Percentiles rank a stretch among this genome's conserved stretches.
phyloP scores from a whole-genome alignment of 192 early-diverging fungal species.

The Dissophora ornata region DNA sequence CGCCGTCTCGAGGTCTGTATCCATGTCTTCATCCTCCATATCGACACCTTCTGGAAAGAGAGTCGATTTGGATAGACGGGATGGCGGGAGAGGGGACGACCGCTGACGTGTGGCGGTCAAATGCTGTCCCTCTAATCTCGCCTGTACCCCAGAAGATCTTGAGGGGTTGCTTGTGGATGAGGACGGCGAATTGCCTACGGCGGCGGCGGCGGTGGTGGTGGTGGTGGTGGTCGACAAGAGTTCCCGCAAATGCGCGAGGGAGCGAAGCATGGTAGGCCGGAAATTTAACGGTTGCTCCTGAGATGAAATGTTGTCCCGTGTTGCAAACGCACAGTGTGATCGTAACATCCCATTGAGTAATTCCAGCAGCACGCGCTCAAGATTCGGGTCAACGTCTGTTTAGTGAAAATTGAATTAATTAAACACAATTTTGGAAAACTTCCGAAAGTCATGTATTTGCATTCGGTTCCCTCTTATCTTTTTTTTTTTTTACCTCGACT shows the following conservation, averaged over 20 bases:
- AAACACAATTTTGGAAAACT: background rate
- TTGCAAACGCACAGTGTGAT: slow-evolving; percentile 34
- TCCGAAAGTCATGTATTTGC: no score
- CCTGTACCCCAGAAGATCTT: background rate
- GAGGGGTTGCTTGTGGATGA: background rate
- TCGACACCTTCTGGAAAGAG: slow-evolving; percentile 1
- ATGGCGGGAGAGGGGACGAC: slow-evolving; percentile 21
- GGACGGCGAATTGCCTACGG: background rate
- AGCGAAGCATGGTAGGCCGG: slow-evolving; percentile 22
- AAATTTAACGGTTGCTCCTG: slow-evolving; percentile 37
- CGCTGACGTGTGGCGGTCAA: background rate
- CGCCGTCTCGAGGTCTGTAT: background rate
- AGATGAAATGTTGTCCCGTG: slow-evolving; percentile 38
- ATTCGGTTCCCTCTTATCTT: no score
- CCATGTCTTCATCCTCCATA: background rate
- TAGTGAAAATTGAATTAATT: no score
- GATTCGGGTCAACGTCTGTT: slow-evolving; percentile 12
- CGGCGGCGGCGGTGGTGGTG: background rate
- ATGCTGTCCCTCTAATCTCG: background rate
- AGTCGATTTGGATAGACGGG: slow-evolving; percentile 20
- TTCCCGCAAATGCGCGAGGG: slow-evolving; percentile 21
- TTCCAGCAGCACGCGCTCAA: slow-evolving; percentile 41
- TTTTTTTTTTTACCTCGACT: slow-evolving; percentile 6
- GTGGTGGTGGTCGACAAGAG: slow-evolving; percentile 6
- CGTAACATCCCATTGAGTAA: slow-evolving; percentile 35